Conservation (phyloP, 2,329 filamentous ascomycete genomes). For the Plectosphaerella plurivora region DNA sequence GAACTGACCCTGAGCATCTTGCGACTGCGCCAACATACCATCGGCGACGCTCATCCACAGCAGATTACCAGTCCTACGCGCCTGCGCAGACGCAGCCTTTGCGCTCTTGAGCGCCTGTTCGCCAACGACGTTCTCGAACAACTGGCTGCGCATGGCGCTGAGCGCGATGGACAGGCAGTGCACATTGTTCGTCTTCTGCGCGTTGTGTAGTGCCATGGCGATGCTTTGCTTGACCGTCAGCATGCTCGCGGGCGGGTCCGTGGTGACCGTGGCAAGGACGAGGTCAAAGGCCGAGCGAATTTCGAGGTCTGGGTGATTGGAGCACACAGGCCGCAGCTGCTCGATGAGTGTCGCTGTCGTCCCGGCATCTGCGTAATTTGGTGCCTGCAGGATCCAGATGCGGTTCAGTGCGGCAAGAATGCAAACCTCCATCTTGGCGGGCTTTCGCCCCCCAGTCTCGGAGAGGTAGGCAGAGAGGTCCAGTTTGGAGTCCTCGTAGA, state of each 20-base stretch:
- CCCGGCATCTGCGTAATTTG: conserved; percentile 49
- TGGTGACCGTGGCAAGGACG: conserved; percentile 63
- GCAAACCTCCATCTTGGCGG: conserved; percentile 58
- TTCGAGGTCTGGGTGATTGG: conserved; percentile 66
- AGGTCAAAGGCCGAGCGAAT: conserved; percentile 76
- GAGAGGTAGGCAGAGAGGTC: conserved; percentile 39
- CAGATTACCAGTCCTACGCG: conserved; percentile 64
- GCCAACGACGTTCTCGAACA: conserved; percentile 79
- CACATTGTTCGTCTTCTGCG: conserved; percentile 66
- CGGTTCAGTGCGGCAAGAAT: conserved; percentile 65
- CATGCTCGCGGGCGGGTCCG: conserved; percentile 60
- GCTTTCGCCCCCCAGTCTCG: conserved; percentile 32
- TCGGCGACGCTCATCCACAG: conserved; percentile 79
- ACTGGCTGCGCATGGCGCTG: conserved; percentile 76
- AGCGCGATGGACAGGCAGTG: conserved; percentile 81
- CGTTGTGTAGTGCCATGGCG: conserved; percentile 64
- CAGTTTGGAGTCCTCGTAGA: conserved; percentile 62
- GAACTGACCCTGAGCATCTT: conserved; percentile 65
- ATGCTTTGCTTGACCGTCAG: conserved; percentile 77
- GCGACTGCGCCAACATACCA: conserved; percentile 71
- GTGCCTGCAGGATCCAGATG: conserved; percentile 68
- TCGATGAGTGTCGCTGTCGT: conserved; percentile 59
- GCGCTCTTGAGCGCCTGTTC: conserved; percentile 76
- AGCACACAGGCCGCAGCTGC: conserved; percentile 63
- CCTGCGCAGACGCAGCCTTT: conserved; percentile 63